Evolutionary conservation across 495 filamentous ascomycete genomes (phyloP), one percentile per base, ranked within the genome.

Genomic region (Podospora pseudopauciseta): DNA sequence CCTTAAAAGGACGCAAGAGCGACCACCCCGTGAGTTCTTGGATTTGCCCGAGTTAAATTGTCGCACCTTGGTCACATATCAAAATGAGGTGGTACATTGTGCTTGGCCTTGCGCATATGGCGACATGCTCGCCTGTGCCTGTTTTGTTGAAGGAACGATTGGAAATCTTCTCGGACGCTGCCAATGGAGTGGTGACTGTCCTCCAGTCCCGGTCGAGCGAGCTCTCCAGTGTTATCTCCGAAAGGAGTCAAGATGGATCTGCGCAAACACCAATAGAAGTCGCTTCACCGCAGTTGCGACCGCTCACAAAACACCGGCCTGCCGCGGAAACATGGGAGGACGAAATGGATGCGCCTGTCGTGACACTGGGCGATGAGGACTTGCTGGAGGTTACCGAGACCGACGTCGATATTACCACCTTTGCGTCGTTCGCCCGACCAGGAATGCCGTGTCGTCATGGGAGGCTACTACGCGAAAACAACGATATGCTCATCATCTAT

Each of bases 401-500:
- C 4, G 55, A 58, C 23, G 44, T 28, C 5, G 49, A 64, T 60
- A 68, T 44, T 3, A 66, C 65, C 19, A 32, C 30, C 30, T 32
- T 65, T 66, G 26, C 60, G 63, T 39, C 64, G 6, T 44, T 54
- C 11, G 44, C 53, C 9, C 53, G 55, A 16, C 20, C 32, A 3
- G 68, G 64, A n/a, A 68, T 60, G 18, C 73, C 67, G 39, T 68
- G 62, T 39, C 70, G 64, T 6, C 63, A 70, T 3, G 67, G 58
- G 18, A 56, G 28, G 1, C 16, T 66, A 3, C 62, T 67, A 20
- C 72, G 75, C n/a, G 73, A 83, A 20, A 75, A 78, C 53, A 80
- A 79, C 54, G 80, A 81, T 61, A 70, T 82, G 67, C 64, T 82
- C 26, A 77, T 78, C 3, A 72, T 81, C 23, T 67, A 73, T 19